Evolutionary conservation across 225 moss, liverwort and hornwort species (phyloP).

Genomic region (Asterella californica): DNA sequence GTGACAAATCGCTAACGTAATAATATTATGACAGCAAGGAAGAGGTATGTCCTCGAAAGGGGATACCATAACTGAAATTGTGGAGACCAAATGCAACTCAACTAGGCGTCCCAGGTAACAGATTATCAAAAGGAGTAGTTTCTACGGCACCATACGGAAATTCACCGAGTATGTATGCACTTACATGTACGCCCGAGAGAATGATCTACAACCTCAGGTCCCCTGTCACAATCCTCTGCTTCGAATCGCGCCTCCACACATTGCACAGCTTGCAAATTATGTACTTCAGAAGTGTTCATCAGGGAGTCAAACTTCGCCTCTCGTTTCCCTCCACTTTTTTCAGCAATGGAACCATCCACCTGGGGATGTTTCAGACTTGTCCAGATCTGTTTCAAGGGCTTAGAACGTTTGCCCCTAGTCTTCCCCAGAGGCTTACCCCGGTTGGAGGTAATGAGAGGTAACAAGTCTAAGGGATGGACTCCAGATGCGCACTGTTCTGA

Average conservation of each 20-base stretch:
- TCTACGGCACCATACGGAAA: not conserved
- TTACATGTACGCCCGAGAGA: constrained; percentile 26
- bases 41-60: no score
- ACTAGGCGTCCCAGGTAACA: no score
- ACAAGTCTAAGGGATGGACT: constrained; percentile 30
- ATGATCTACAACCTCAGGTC: constrained; percentile 16
- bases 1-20: no score
- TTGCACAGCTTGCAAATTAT: constrained; percentile 25
- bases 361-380: constrained; percentile 53
- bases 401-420: constrained; percentile 77
- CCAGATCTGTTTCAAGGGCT: constrained; percentile 60
- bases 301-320: not conserved
- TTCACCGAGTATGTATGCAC: constrained; percentile 6
- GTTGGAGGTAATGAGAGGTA: constrained; percentile 30
- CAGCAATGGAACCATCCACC: constrained; percentile 20
- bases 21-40: no score
- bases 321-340: not conserved
- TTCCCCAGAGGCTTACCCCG: constrained; percentile 45
- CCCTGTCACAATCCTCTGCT: constrained; percentile 37
- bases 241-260: constrained; percentile 49
- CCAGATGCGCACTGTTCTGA: constrained; percentile 13
- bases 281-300: constrained; percentile 1
- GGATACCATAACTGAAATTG: no score
- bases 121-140: not conserved
- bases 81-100: no score